Percentiles rank a stretch among this genome's conserved stretches.
These are phyloP conservation scores for Tinospora cordifolia DNA, from an alignment of 164 flowering plant genomes.

Conservation along the genomic window DNA sequence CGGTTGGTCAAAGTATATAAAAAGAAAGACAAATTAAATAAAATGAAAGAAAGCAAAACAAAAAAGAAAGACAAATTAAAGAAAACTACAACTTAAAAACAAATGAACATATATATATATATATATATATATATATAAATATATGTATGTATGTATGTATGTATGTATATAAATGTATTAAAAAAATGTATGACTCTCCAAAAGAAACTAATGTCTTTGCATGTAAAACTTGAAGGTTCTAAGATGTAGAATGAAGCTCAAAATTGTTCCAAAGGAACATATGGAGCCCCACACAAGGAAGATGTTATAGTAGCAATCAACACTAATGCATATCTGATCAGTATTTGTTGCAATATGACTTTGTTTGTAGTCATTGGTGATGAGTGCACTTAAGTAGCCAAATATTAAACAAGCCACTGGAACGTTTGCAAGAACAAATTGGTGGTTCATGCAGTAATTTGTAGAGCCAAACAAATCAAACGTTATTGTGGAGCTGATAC, in stretches of 20 bases:
- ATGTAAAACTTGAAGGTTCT: conserved; percentile 1
- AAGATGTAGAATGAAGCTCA: neutral
- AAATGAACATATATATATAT: too few relatives aligned
- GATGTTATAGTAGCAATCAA: neutral
- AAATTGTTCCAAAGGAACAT: too few relatives aligned
- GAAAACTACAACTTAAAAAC: too few relatives aligned
- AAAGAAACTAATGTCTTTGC: neutral
- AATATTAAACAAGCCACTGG: conserved; percentile 1
- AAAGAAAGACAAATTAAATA: too few relatives aligned
- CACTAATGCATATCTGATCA: neutral
- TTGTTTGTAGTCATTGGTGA: conserved; percentile 6
- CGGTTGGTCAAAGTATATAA: too few relatives aligned
- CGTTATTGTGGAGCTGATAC: conserved; percentile 1
- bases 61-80: too few relatives aligned
- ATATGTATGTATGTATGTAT: too few relatives aligned
- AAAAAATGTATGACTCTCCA: too few relatives aligned
- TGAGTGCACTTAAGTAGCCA: conserved; percentile 4
- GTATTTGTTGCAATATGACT: neutral
- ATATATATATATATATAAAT: too few relatives aligned
- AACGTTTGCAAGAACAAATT: too few relatives aligned
- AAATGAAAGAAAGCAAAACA: too few relatives aligned
- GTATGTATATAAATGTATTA: too few relatives aligned
- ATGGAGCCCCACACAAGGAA: conserved; percentile 7
- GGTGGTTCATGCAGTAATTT: neutral
- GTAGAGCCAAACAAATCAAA: conserved; percentile 5